Percentiles rank a stretch among this genome's conserved stretches.
These are phyloP conservation scores for Podosphaera xanthii DNA, from an alignment of 2,329 filamentous ascomycete genomes.

Conservation along the genomic window DNA sequence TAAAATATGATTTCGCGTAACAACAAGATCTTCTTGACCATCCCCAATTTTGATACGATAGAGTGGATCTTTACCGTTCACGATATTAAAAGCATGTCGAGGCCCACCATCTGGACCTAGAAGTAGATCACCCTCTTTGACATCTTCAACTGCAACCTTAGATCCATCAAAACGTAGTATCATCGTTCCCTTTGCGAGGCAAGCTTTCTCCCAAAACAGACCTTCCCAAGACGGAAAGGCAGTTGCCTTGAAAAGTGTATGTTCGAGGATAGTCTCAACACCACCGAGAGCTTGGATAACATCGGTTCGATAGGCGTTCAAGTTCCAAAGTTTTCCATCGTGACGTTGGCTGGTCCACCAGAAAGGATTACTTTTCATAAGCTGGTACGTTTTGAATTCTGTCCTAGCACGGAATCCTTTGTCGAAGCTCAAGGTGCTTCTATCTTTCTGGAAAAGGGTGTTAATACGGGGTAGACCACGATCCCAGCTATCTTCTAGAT, in stretches of 20 bases:
- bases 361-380: constrained; percentile 98
- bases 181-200: constrained; percentile 16
- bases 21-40: constrained; percentile 24
- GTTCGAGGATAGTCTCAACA: constrained; percentile 92
- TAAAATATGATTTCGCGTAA: constrained; percentile 26
- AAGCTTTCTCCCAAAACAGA: constrained; percentile 64
- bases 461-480: constrained; percentile 94
- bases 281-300: constrained; percentile 80
- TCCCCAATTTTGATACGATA: constrained; percentile 23
- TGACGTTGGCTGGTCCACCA: constrained; percentile 98
- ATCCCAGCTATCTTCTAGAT: constrained; percentile 96
- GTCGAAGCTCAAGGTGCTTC: constrained; percentile 91
- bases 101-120: constrained; percentile 25
- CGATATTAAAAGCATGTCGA: constrained; percentile 26
- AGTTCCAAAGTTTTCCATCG: constrained; percentile 91
- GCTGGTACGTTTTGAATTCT: constrained; percentile 94
- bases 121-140: constrained; percentile 25
- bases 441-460: constrained; percentile 94
- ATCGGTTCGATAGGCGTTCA: constrained; percentile 89
- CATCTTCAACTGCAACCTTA: constrained; percentile 24
- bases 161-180: constrained; percentile 22
- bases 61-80: constrained; percentile 23
- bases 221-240: constrained; percentile 96
- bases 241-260: constrained; percentile 90
- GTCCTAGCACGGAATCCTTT: constrained; percentile 90